phyloP scores from a whole-genome alignment of 2,329 filamentous ascomycete species.

The Pseudocercospora eumusae region DNA sequence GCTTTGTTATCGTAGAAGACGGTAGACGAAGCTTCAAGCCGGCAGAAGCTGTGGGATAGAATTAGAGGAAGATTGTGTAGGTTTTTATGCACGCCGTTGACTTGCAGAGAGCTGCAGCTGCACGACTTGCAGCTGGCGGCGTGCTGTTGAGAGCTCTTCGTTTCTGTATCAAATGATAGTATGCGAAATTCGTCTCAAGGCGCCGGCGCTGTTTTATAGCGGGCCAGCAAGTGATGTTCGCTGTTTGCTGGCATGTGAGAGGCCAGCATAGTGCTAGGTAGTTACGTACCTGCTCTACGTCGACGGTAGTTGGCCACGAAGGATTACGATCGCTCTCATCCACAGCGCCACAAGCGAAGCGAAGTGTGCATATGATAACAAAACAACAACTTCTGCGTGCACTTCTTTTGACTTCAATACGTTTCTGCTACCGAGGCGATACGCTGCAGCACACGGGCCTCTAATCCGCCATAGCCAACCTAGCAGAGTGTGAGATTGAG shows the following conservation, averaged over 20 bases:
- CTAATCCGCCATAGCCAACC: slow-evolving; percentile 4
- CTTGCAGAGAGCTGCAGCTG: not conserved
- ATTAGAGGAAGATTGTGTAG: not conserved
- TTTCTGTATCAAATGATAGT: not conserved
- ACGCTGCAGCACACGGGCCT: not conserved
- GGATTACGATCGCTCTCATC: not conserved
- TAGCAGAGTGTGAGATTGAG: not conserved
- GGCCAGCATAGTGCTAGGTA: slow-evolving; percentile 2
- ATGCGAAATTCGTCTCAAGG: slow-evolving; percentile 1
- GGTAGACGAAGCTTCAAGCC: not conserved
- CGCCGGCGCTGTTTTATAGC: not conserved
- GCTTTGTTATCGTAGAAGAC: not conserved
- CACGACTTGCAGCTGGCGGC: not conserved
- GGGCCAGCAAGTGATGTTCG: not conserved
- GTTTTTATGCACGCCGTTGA: not conserved
- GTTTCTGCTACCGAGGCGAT: not conserved
- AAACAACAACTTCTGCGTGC: not conserved
- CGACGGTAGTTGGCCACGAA: slow-evolving; percentile 1
- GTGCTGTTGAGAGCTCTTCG: not conserved
- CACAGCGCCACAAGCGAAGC: not conserved
- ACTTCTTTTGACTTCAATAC: not conserved
- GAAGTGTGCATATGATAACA: not conserved
- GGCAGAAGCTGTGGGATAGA: not conserved
- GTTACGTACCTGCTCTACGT: not conserved
- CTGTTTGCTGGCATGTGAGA: not conserved